Base-by-base conservation (phyloP, 305 asterid species). In the Fraxinus platypoda region DNA sequence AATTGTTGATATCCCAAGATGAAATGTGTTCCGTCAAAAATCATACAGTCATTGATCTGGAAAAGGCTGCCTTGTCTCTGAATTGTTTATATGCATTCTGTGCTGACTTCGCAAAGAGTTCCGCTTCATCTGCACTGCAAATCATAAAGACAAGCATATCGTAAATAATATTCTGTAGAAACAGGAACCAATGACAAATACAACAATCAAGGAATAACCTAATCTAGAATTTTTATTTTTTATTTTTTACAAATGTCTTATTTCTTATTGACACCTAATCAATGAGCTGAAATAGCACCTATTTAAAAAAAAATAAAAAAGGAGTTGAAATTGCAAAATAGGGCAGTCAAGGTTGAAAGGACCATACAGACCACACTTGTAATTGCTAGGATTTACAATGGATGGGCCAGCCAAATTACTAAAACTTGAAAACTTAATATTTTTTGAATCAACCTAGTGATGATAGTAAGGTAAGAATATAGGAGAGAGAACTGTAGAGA, bases 1-100 rank as follows among this genome's bases (percentile, higher is more conserved):
- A 78, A 76, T 66, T 52, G 49, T 41, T 71, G 41, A 77, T 31
- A 72, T 64, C 49, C 17, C 8, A 41, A 38, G 4, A 57, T 37
- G 84, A 81, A 79, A 78, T 78, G 76, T 74, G 54, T 84, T 84
- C 15, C 71, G 81, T 73, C 49, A 54, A 84, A 74, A 78, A 85
- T 59, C 90, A 81, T 94, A 93, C 98, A 85, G 85, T 86, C 97
- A 94, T 93, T 83, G 96, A 93, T 94, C 98, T 92, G 74, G 97
- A 94, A 80, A 93, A 87, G 75, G 97, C 98, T 78, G 97, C 97
- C 89, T 94, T 94, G 88, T 94, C 93, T 66, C 97, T 87, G 75
- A 94, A 94, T 75, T 92, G 91, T 88, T 82, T 86, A 86, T 94
- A 94, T 82, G 96, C 91, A 87, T 88, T 87, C 87, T 87, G 86